phyloP scores from a whole-genome alignment of 192 early-diverging fungal genomes.

The Radiomyces spectabilis region DNA sequence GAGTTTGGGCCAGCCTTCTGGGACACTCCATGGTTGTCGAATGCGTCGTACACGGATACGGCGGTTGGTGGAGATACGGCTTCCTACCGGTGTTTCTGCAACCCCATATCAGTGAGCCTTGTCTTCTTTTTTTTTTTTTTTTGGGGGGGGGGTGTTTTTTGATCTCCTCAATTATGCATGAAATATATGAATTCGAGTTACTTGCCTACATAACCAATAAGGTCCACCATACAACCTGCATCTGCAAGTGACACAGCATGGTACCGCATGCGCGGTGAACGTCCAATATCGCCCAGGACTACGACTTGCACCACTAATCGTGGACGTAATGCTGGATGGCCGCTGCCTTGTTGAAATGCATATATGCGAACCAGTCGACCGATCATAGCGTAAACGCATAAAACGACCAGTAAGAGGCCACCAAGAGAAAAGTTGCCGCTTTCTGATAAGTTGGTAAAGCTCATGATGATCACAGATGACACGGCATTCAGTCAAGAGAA shows the following conservation, averaged over 20 bases:
- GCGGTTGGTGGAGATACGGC: conserved; percentile 25
- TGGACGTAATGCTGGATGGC: neutral
- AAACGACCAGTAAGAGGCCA: conserved; percentile 1
- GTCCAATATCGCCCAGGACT: conserved; percentile 79
- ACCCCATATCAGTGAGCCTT: no score
- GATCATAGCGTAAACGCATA: conserved; percentile 11
- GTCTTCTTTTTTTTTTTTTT: no score
- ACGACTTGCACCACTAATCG: conserved; percentile 36
- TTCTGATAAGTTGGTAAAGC: no score
- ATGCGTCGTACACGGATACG: conserved; percentile 43
- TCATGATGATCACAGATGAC: no score
- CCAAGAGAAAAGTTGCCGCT: conserved; percentile 6
- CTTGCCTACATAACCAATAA: conserved; percentile 76
- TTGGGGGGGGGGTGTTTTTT: conserved; percentile 6
- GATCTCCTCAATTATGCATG: neutral
- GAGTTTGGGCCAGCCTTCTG: conserved; percentile 45
- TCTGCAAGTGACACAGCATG: conserved; percentile 75
- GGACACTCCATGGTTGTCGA: conserved; percentile 40
- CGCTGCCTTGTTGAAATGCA: neutral
- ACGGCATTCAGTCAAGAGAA: no score
- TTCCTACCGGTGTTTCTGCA: conserved; percentile 23
- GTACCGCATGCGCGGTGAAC: conserved; percentile 88
- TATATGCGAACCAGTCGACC: conserved; percentile 11
- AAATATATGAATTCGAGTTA: neutral
- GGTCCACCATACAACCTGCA: conserved; percentile 62